phyloP scores from a whole-genome alignment of 2,329 filamentous ascomycete species.

The Alternaria sp. region DNA sequence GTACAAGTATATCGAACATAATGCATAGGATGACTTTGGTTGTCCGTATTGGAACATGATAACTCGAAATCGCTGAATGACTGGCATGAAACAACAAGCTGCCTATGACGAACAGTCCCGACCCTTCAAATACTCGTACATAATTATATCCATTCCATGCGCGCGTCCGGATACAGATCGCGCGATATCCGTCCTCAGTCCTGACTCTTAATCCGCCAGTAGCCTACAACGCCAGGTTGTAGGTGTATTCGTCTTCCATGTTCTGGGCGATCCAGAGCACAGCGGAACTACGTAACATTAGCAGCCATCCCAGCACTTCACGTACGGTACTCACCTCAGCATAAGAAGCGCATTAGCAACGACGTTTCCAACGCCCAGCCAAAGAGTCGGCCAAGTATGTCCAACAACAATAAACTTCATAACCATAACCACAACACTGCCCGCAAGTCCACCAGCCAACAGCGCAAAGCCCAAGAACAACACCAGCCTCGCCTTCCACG shows the following conservation, averaged over 20 bases:
- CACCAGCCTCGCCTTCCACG: constrained; percentile 74
- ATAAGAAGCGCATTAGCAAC: constrained; percentile 70
- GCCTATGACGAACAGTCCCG: background rate
- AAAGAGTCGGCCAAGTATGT: constrained; percentile 67
- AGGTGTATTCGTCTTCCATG: constrained; percentile 76
- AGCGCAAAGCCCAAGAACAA: constrained; percentile 73
- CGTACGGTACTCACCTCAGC: constrained; percentile 62
- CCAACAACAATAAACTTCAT: constrained; percentile 70
- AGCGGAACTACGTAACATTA: constrained; percentile 58
- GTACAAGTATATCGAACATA: constrained; percentile 28
- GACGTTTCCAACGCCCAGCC: constrained; percentile 72
- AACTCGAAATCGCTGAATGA: background rate
- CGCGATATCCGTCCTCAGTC: background rate
- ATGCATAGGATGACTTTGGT: constrained; percentile 6
- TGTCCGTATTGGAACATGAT: background rate
- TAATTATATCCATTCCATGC: background rate
- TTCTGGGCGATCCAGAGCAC: constrained; percentile 75
- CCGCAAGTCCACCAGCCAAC: constrained; percentile 71
- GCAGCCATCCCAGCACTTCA: constrained; percentile 6
- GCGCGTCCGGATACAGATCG: background rate
- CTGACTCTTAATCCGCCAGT: accelerated
- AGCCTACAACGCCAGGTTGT: constrained; percentile 67
- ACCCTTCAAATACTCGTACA: constrained; percentile 12
- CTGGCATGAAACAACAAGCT: background rate
- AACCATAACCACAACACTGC: constrained; percentile 70